Conservation (phyloP, 768 basidiomycete genomes). For the Tulasnella sp. region DNA sequence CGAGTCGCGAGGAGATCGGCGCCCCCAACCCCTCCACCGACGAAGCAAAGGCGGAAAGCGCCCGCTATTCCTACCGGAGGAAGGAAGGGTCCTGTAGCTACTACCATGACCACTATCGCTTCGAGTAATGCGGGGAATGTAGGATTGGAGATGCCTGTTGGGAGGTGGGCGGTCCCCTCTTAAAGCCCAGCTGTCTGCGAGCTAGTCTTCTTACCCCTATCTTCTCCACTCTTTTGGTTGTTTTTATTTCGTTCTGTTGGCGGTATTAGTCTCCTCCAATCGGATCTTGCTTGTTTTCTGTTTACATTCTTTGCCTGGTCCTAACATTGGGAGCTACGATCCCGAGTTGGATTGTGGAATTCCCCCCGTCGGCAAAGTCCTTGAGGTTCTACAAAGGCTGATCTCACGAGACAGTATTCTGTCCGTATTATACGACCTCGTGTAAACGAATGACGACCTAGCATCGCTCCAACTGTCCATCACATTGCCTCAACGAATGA, state of each 20-base stretch:
- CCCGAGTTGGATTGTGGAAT: not conserved
- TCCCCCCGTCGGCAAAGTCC: not conserved
- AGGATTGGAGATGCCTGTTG: constrained; percentile 4
- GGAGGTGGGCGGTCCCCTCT: constrained; percentile 1
- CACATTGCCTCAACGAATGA: too few species aligned
- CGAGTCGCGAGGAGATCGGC: not conserved
- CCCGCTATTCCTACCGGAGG: constrained; percentile 7
- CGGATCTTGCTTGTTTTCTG: not conserved
- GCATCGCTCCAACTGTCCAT: too few species aligned
- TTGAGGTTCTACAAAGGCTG: too few species aligned
- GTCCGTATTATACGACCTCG: too few species aligned
- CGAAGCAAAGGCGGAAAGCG: constrained; percentile 8
- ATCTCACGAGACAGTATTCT: too few species aligned
- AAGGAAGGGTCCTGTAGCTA: not conserved
- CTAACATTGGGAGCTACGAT: not conserved
- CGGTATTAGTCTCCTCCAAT: not conserved
- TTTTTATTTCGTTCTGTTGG: not conserved
- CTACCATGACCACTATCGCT: constrained; percentile 4
- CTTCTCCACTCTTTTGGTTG: not conserved
- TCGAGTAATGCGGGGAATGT: not conserved
- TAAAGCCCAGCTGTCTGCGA: not conserved
- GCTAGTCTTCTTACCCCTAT: not conserved
- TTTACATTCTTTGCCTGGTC: not conserved
- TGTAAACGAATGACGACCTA: too few species aligned
- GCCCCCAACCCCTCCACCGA: constrained; percentile 8